A percentile compares a stretch with the other conserved stretches of the same genome.
Conservation (phyloP, 23 red algal species). For the Cyanidiococcus yangmingshanensis region DNA sequence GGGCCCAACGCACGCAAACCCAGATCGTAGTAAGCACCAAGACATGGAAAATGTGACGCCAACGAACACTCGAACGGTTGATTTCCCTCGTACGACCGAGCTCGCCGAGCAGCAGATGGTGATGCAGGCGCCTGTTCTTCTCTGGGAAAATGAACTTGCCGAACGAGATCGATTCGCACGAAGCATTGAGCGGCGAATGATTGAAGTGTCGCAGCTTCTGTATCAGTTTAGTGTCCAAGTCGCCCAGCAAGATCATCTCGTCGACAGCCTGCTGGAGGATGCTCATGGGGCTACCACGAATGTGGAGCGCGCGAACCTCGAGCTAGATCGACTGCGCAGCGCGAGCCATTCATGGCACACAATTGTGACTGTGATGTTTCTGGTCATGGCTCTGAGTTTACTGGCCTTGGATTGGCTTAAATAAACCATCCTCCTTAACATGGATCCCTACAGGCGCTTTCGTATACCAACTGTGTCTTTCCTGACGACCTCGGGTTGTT, state of each 20-base stretch:
- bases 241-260: neutral
- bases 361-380: neutral
- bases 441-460: neutral
- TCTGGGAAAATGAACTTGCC: neutral
- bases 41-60: neutral
- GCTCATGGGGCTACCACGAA: neutral
- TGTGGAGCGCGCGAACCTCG: conserved; percentile 1
- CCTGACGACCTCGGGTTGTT: neutral
- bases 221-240: neutral
- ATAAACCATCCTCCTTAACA: neutral
- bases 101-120: neutral
- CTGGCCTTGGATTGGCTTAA: neutral
- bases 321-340: neutral
- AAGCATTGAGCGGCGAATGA: neutral
- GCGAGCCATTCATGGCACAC: neutral
- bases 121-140: neutral
- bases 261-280: conserved; percentile 10
- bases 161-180: neutral
- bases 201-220: conserved; percentile 1
- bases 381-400: conserved; percentile 9
- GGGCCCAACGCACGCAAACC: neutral
- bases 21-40: too few species aligned
- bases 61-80: neutral
- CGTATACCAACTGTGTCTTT: neutral
- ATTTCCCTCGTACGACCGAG: neutral